These are phyloP conservation scores for Aspergillus hortae DNA, from an alignment of 2,329 filamentous ascomycete genomes.

Conservation along the genomic window DNA sequence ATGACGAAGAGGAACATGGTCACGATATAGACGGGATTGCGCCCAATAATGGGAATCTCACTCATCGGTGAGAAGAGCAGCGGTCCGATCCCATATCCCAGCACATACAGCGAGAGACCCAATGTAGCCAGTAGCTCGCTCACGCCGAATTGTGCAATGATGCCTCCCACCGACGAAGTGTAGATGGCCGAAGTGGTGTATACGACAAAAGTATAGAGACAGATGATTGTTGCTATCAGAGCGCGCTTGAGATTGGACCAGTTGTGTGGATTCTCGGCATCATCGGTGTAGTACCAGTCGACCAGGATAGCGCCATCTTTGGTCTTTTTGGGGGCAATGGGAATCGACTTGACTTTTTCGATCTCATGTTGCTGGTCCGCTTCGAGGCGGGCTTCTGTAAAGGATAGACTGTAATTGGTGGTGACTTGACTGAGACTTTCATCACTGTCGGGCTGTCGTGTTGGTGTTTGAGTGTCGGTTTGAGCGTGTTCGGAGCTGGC, in stretches of 20 bases:
- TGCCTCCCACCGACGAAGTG: conserved; percentile 18
- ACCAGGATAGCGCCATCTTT: not conserved
- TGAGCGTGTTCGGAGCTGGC: no score
- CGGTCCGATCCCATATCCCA: conserved; percentile 56
- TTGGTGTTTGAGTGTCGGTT: not conserved
- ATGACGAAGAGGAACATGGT: conserved; percentile 66
- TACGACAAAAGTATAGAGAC: conserved; percentile 30
- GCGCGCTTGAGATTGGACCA: conserved; percentile 24
- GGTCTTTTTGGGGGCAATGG: not conserved
- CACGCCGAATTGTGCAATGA: conserved; percentile 21
- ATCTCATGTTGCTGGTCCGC: not conserved
- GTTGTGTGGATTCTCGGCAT: conserved; percentile 21
- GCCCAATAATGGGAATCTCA: conserved; percentile 63
- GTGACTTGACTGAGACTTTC: not conserved
- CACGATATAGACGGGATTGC: conserved; percentile 63
- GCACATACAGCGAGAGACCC: conserved; percentile 29
- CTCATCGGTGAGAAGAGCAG: conserved; percentile 62
- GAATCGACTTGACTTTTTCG: not conserved
- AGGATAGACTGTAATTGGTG: not conserved
- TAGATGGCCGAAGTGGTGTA: conserved; percentile 28
- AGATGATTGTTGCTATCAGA: conserved; percentile 18
- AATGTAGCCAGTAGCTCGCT: conserved; percentile 25
- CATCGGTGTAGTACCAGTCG: conserved; percentile 1
- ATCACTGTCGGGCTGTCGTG: not conserved
- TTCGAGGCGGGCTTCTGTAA: not conserved